Evolutionary conservation across 495 filamentous ascomycete genomes (phyloP).

Genomic region (Cercophora sp.): DNA sequence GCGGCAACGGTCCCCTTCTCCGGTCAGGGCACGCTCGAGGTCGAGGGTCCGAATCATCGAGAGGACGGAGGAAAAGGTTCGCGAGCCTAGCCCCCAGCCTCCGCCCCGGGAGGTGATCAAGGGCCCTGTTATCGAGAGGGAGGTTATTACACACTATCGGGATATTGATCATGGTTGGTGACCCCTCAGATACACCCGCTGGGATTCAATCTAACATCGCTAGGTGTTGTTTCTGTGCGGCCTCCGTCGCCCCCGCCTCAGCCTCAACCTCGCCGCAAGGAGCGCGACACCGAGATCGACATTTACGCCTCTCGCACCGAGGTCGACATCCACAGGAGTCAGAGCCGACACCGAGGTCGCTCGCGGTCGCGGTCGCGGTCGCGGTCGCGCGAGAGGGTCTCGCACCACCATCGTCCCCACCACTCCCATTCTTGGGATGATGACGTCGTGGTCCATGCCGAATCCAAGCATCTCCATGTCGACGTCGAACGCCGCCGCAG

Average conservation of each 20-base stretch:
- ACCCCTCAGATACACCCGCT: no score
- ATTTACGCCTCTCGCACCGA: slow-evolving; percentile 43
- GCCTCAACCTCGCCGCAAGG: slow-evolving; percentile 25
- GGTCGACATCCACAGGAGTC: slow-evolving; percentile 48
- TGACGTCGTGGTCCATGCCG: slow-evolving; percentile 41
- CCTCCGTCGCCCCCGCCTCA: slow-evolving; percentile 47
- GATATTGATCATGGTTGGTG: slow-evolving; percentile 81
- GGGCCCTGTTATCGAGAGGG: slow-evolving; percentile 68
- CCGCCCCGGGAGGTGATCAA: slow-evolving; percentile 54
- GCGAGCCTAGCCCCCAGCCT: slow-evolving; percentile 45
- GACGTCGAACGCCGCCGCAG: slow-evolving; percentile 43
- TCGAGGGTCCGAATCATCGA: slow-evolving; percentile 39
- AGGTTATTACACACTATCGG: slow-evolving; percentile 79
- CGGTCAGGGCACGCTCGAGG: slow-evolving; percentile 30
- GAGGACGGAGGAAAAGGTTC: slow-evolving; percentile 37
- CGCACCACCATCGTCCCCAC: slow-evolving; percentile 16
- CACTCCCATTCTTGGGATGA: slow-evolving; percentile 32
- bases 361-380: slow-evolving; percentile 26
- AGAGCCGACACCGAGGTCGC: slow-evolving; percentile 29
- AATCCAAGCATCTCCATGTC: slow-evolving; percentile 58
- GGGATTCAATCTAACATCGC: slow-evolving; percentile 18
- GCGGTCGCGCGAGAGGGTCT: slow-evolving; percentile 32
- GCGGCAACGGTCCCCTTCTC: slow-evolving; percentile 41
- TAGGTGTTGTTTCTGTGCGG: slow-evolving; percentile 41
- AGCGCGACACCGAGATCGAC: slow-evolving; percentile 51